A percentile compares a stretch with the other conserved stretches of the same genome.
Evolutionary conservation across 371 early-diverging fungal species (phyloP).

Genomic region (Massospora cicadina): DNA sequence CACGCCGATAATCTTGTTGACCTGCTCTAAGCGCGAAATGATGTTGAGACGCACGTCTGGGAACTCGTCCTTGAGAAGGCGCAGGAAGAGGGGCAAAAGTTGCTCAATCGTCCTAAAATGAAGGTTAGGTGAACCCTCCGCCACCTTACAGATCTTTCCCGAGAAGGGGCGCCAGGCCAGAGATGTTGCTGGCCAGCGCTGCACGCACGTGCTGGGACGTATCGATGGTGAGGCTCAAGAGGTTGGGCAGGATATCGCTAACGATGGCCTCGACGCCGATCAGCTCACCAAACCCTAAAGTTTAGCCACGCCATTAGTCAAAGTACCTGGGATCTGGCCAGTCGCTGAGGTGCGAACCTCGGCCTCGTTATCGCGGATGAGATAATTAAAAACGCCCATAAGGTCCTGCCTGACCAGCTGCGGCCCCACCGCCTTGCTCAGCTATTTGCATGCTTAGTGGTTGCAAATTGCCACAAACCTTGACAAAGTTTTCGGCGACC

Average conservation of each 20-base stretch:
- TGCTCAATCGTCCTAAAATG: conserved; percentile 69
- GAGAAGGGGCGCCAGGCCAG: conserved; percentile 82
- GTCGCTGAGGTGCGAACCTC: conserved; percentile 92
- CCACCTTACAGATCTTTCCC: conserved; percentile 70
- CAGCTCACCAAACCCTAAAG: conserved; percentile 58
- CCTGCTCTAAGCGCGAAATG: conserved; percentile 88
- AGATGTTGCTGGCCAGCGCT: conserved; percentile 87
- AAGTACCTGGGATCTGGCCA: conserved; percentile 63
- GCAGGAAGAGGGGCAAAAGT: conserved; percentile 83
- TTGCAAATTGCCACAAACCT: conserved; percentile 24
- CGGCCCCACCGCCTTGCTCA: conserved; percentile 62
- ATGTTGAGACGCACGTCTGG: conserved; percentile 95
- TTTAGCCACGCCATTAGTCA: neutral
- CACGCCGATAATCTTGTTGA: conserved; percentile 92
- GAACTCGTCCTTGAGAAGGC: conserved; percentile 88
- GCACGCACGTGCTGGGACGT: conserved; percentile 91
- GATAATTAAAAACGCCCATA: conserved; percentile 47
- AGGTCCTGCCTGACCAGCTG: conserved; percentile 57
- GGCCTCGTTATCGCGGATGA: conserved; percentile 87
- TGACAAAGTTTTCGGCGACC: conserved; percentile 90
- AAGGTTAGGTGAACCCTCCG: neutral
- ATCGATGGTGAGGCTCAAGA: conserved; percentile 80
- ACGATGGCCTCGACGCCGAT: conserved; percentile 62
- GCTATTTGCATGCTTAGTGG: conserved; percentile 18
- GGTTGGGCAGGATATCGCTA: conserved; percentile 67